Conservation (phyloP, 257 asterid genomes). For the Fraxinus pennsylvanica region DNA sequence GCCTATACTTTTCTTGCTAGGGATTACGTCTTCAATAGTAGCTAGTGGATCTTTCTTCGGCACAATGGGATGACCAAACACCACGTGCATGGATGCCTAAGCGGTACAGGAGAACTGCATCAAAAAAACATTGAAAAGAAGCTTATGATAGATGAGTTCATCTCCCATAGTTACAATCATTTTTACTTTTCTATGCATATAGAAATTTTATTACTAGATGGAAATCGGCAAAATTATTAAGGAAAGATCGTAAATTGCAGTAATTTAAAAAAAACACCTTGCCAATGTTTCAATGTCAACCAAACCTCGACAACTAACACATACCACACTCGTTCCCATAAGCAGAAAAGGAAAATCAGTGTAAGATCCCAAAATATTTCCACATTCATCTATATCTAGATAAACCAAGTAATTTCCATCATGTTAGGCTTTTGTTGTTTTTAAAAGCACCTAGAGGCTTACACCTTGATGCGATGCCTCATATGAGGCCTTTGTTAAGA, state of each 20-base stretch:
- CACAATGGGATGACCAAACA: constrained; percentile 82
- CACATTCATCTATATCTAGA: neutral
- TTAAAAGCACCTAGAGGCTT: neutral
- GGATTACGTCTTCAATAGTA: constrained; percentile 69
- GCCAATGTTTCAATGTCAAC: neutral
- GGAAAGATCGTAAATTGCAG: neutral
- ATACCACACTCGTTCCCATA: neutral
- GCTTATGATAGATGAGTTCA: neutral
- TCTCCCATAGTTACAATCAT: neutral
- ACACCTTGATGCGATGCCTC: neutral
- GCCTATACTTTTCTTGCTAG: neutral
- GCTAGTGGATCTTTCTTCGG: constrained; percentile 70
- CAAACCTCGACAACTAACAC: neutral
- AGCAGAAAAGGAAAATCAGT: neutral
- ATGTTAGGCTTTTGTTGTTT: neutral
- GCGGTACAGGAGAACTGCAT: constrained; percentile 82
- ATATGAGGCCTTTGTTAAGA: neutral
- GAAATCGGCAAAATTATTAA: neutral
- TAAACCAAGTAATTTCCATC: neutral
- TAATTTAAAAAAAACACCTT: neutral
- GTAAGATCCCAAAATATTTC: neutral
- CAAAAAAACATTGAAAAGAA: constrained; percentile 8
- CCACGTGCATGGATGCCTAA: constrained; percentile 83
- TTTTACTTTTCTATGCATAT: neutral
- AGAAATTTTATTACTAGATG: neutral